Conservation (phyloP, 106 monocot genomes). For the Apostasia ramifera region DNA sequence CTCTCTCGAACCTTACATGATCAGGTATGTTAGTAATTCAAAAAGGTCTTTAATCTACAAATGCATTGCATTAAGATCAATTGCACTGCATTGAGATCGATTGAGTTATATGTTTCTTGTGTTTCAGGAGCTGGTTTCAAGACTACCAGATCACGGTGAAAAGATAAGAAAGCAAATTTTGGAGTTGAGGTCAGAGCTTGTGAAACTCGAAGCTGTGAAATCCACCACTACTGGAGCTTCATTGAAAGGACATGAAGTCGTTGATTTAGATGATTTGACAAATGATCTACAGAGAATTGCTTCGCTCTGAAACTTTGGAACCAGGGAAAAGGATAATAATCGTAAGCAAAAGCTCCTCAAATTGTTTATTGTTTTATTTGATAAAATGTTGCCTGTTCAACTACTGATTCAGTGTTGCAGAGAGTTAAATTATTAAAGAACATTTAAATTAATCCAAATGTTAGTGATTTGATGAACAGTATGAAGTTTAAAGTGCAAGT, state of each 20-base stretch:
- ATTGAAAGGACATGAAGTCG: constrained; percentile 21
- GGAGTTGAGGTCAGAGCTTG: constrained; percentile 42
- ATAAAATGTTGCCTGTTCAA: not conserved
- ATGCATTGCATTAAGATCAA: no score
- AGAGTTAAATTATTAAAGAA: not conserved
- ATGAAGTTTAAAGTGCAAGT: no score
- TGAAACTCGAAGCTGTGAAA: not conserved
- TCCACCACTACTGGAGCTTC: not conserved
- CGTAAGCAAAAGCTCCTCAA: not conserved
- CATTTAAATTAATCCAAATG: not conserved
- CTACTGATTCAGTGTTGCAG: not conserved
- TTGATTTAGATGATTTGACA: constrained; percentile 51
- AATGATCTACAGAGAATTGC: constrained; percentile 25
- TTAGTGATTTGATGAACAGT: not conserved
- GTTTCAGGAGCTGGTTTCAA: constrained; percentile 50
- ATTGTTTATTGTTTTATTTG: not conserved
- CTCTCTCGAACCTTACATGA: constrained; percentile 49
- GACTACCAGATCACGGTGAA: constrained; percentile 57
- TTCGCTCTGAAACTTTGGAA: constrained; percentile 6
- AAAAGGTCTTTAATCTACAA: not conserved
- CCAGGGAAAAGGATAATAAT: no score
- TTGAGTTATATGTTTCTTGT: not conserved
- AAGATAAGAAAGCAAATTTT: constrained; percentile 49
- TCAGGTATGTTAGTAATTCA: constrained; percentile 24
- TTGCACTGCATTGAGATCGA: not conserved